Conservation (phyloP, 2,329 filamentous ascomycete species). For the Colletotrichum paranaense region DNA sequence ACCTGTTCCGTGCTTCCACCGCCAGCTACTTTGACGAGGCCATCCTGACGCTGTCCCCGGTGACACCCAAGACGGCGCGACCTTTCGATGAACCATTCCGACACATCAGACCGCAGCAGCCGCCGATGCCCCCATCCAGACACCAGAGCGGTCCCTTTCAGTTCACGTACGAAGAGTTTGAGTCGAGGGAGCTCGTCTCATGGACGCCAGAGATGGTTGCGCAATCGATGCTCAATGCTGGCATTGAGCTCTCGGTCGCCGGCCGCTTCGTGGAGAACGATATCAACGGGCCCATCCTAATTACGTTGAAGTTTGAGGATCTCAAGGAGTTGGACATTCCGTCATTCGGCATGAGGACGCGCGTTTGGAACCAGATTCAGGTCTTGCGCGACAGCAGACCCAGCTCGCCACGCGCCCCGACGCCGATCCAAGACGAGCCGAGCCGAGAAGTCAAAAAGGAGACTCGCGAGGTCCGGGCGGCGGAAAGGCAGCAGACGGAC, state of each 20-base stretch:
- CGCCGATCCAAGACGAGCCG: conserved; percentile 70
- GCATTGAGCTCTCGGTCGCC: conserved; percentile 80
- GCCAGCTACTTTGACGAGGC: conserved; percentile 62
- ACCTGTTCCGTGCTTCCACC: conserved; percentile 82
- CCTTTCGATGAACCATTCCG: conserved; percentile 32
- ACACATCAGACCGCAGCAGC: conserved; percentile 32
- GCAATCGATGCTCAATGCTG: conserved; percentile 86
- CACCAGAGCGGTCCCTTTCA: conserved; percentile 64
- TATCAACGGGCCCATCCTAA: conserved; percentile 87
- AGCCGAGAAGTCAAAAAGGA: conserved; percentile 61
- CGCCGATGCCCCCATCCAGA: conserved; percentile 31
- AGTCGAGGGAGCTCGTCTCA: conserved; percentile 67
- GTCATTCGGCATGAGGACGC: conserved; percentile 84
- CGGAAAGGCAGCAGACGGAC: conserved; percentile 54
- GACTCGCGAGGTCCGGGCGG: conserved; percentile 39
- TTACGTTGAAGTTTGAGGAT: conserved; percentile 93
- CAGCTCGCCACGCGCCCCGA: conserved; percentile 64
- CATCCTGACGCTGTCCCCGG: conserved; percentile 76
- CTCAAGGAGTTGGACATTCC: conserved; percentile 83
- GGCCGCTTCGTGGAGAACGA: conserved; percentile 92
- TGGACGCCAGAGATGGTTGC: conserved; percentile 85
- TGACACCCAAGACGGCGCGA: conserved; percentile 74
- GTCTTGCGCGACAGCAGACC: conserved; percentile 69
- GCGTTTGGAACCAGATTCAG: conserved; percentile 84
- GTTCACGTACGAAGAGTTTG: conserved; percentile 67